Evolutionary conservation across 306 rosid species (phyloP).

Genomic region (Hippophae gyantsensis): DNA sequence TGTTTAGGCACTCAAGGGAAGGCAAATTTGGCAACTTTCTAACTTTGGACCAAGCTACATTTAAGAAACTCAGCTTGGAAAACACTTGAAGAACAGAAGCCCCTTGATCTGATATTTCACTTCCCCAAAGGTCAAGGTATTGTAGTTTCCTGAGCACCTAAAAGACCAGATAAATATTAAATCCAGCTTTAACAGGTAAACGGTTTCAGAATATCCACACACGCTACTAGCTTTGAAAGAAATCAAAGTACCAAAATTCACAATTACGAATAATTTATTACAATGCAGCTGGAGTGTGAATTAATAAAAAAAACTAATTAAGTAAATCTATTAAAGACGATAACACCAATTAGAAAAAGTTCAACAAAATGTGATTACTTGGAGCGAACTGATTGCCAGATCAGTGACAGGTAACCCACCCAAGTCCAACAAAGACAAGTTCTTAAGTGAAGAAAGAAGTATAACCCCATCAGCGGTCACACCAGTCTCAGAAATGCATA

Average conservation of each 20-base stretch:
- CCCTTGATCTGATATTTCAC: slow-evolving; percentile 67
- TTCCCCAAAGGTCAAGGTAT: slow-evolving; percentile 88
- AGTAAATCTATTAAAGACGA: not conserved
- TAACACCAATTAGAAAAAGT: not conserved
- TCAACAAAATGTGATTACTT: slow-evolving; percentile 29
- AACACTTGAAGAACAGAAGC: slow-evolving; percentile 47
- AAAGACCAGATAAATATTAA: not conserved
- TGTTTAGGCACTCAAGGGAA: slow-evolving; percentile 55
- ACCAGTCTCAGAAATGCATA: slow-evolving; percentile 58
- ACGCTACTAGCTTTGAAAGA: not conserved
- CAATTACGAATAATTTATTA: too few relatives aligned
- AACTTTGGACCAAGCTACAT: slow-evolving; percentile 74
- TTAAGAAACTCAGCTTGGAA: slow-evolving; percentile 61
- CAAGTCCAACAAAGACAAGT: slow-evolving; percentile 60
- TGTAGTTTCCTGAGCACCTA: slow-evolving; percentile 66
- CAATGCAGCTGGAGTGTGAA: not conserved
- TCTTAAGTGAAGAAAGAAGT: slow-evolving; percentile 53
- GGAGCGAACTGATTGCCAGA: slow-evolving; percentile 42
- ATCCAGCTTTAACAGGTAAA: not conserved
- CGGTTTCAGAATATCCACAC: not conserved
- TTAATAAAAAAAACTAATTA: not conserved
- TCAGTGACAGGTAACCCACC: slow-evolving; percentile 91
- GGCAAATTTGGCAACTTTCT: slow-evolving; percentile 56
- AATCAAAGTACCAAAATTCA: too few relatives aligned
- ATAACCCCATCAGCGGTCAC: slow-evolving; percentile 52